Percentiles rank a stretch among this genome's conserved stretches.
These are phyloP conservation scores for Vicia villosa DNA, from an alignment of 306 rosid species.

Conservation along the genomic window DNA sequence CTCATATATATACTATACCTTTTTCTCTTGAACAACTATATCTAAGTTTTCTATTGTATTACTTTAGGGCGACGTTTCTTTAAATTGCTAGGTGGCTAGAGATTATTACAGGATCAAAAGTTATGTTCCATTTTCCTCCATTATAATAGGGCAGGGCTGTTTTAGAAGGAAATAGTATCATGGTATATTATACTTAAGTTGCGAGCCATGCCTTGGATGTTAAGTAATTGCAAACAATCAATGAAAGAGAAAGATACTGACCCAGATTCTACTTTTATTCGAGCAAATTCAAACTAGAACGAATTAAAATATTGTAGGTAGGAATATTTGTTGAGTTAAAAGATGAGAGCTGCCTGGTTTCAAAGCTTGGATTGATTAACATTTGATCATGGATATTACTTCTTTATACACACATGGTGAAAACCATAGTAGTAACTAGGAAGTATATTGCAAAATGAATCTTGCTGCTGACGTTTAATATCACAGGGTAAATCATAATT, in stretches of 20 bases:
- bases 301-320: conserved; percentile 4
- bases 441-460: neutral
- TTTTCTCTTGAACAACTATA: too few species aligned
- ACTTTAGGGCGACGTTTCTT: neutral
- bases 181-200: neutral
- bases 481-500: neutral
- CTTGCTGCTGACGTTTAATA: neutral
- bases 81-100: conserved; percentile 18
- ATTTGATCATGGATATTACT: neutral
- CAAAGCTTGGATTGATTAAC: neutral
- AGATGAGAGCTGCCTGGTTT: conserved; percentile 17
- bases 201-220: neutral
- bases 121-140: neutral
- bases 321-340: conserved; percentile 15
- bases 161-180: conserved; percentile 25
- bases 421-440: neutral
- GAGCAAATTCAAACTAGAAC: conserved; percentile 4
- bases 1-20: too few species aligned
- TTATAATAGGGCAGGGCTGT: neutral
- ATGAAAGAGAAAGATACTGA: conserved; percentile 13
- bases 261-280: conserved; percentile 18
- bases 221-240: neutral
- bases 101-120: conserved; percentile 2
- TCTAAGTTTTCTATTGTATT: conserved; percentile 5
- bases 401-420: neutral